Base-by-base conservation (phyloP, 257 asterid species). In the Mentha longifolia region DNA sequence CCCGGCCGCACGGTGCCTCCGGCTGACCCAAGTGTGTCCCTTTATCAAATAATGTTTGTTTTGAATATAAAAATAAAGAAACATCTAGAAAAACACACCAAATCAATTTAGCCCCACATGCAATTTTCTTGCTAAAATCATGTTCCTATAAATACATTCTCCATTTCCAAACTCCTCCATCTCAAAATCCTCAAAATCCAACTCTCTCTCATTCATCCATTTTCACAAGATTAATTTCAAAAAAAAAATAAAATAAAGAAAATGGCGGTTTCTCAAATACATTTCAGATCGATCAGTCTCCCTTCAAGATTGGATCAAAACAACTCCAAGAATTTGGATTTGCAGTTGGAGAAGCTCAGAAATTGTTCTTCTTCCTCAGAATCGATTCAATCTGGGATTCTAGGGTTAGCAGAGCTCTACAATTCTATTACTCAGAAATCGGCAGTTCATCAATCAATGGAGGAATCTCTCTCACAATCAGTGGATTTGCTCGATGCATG, bases 401-500 rank as follows among this genome's bases (percentile, higher is more conserved):
- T 73, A 19, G 75, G 50, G 10, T 71, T 83, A n/a, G 80, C 80
- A 30, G 63, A 80, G 9, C 28, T 83, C 31, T 76, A 83, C 80
- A 73, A 45, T 31, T 75, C 75, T 10, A 77, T 69, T 1, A 42
- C 73, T 3, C 68, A 42, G 43, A 74, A 79, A 37, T 22, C 77
- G 14, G 17, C 69, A 39, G 13, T 4, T 41, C 33, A 9, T 30
- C 76, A 47, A 9, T 14, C 81, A 25, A 50, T 59, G 16, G 88
- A 83, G 60, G 86, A 81, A 57, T 78, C 81, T 0, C 83, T 83
- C 15, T 72, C 82, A 19, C 61, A 33, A 16, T 81, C 88, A 0
- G 68, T 81, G 0, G 80, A 73, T 45, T 61, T 82, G 68, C 66
- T 87, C 20, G 94, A 87, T 61, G 76, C 76, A 9, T 85, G 91